Percentiles rank a stretch among this genome's conserved stretches.
phyloP scores from a whole-genome alignment of 2,329 filamentous ascomycete genomes.

The Ceratocystis albifundus region DNA sequence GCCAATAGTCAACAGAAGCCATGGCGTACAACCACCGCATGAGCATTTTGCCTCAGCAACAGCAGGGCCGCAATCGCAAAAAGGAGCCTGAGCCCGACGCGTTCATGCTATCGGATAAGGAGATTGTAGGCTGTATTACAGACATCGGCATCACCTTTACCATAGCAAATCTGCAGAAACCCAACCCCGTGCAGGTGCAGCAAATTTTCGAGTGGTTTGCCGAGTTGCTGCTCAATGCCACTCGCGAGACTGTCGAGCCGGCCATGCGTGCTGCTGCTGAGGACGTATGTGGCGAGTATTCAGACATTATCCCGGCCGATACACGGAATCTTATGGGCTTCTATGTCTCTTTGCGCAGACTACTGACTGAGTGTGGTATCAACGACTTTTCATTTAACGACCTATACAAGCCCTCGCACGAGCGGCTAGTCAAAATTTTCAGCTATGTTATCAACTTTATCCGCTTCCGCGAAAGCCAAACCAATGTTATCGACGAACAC shows the following conservation, averaged over 20 bases:
- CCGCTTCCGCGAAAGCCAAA: slow-evolving; percentile 88
- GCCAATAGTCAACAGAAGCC: background rate
- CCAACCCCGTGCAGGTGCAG: slow-evolving; percentile 87
- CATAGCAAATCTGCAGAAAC: slow-evolving; percentile 78
- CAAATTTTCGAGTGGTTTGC: slow-evolving; percentile 98
- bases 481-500: slow-evolving; percentile 77
- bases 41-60: slow-evolving; percentile 47
- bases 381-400: slow-evolving; percentile 90
- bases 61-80: slow-evolving; percentile 42
- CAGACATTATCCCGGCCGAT: slow-evolving; percentile 75
- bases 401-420: slow-evolving; percentile 79
- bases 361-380: slow-evolving; percentile 81
- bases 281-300: slow-evolving; percentile 70
- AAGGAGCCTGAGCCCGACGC: slow-evolving; percentile 50
- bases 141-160: slow-evolving; percentile 90
- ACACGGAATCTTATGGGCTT: slow-evolving; percentile 94
- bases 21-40: slow-evolving; percentile 51
- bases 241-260: slow-evolving; percentile 83
- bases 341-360: slow-evolving; percentile 67
- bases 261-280: slow-evolving; percentile 89
- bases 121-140: slow-evolving; percentile 93
- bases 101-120: slow-evolving; percentile 53
- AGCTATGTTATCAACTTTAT: slow-evolving; percentile 99
- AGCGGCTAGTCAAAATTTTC: slow-evolving; percentile 86
- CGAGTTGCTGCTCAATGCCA: slow-evolving; percentile 85